These are phyloP conservation scores for Cladochytrium replicatum DNA, from an alignment of 192 early-diverging fungal genomes.

Conservation along the genomic window DNA sequence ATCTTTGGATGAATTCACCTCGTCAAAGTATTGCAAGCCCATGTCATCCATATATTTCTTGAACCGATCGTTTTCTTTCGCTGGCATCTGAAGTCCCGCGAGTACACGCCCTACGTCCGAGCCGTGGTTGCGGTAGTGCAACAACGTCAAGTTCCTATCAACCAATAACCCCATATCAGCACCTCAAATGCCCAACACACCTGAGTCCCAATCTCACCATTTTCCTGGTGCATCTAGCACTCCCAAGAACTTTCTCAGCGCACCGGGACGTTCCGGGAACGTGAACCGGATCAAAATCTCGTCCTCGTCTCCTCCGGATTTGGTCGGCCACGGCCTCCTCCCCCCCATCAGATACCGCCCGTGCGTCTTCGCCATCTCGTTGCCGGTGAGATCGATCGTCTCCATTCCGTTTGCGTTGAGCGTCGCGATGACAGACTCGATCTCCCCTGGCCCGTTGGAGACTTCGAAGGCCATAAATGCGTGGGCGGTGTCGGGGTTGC, in stretches of 20 bases:
- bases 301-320: conserved; percentile 3
- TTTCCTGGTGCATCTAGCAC: conserved; percentile 7
- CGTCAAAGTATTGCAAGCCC: background rate
- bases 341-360: conserved; percentile 29
- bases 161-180: no score
- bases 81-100: conserved; percentile 34
- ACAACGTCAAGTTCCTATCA: conserved; percentile 38
- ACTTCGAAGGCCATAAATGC: conserved; percentile 36
- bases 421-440: conserved; percentile 11
- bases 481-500: conserved; percentile 17
- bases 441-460: background rate
- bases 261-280: conserved; percentile 39
- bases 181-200: no score
- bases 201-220: no score
- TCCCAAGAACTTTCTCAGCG: conserved; percentile 23
- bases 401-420: conserved; percentile 20
- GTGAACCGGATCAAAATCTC: conserved; percentile 29
- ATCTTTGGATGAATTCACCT: background rate
- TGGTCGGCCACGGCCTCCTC: conserved; percentile 7
- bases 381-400: conserved; percentile 28
- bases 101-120: conserved; percentile 29
- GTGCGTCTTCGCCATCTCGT: conserved; percentile 40
- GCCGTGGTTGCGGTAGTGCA: conserved; percentile 43
- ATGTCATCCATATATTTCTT: conserved; percentile 19
- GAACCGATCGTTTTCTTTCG: conserved; percentile 14